Evolutionary conservation across 495 filamentous ascomycete genomes (phyloP).

Genomic region (Parachaetomium inaequale): DNA sequence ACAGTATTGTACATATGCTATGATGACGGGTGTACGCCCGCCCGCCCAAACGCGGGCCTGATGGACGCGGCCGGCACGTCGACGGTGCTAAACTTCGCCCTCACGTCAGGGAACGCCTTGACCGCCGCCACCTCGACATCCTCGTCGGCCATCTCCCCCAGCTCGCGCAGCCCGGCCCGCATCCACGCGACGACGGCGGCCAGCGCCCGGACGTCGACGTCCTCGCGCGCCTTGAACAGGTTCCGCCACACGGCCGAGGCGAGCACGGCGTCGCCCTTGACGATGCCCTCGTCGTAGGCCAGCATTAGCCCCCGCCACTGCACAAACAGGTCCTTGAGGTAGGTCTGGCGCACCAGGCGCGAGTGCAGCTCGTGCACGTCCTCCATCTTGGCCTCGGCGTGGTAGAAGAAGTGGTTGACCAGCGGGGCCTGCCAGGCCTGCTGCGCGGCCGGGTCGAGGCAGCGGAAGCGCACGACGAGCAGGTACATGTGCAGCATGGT

Average conservation of each 20-base stretch:
- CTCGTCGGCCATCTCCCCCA: slow-evolving; percentile 63
- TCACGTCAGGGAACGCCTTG: slow-evolving; percentile 40
- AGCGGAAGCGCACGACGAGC: slow-evolving; percentile 78
- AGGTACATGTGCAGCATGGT: slow-evolving; percentile 96
- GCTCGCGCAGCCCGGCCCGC: slow-evolving; percentile 58
- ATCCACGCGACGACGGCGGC: slow-evolving; percentile 78
- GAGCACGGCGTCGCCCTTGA: slow-evolving; percentile 78
- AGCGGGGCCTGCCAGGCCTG: slow-evolving; percentile 43
- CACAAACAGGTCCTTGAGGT: slow-evolving; percentile 85
- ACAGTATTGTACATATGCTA: background rate
- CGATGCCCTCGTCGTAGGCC: slow-evolving; percentile 82
- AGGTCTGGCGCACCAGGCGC: slow-evolving; percentile 66
- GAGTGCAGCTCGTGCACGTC: slow-evolving; percentile 62
- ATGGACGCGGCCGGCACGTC: slow-evolving; percentile 33
- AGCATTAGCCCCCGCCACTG: slow-evolving; percentile 85
- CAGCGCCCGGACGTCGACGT: slow-evolving; percentile 66
- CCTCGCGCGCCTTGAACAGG: slow-evolving; percentile 70
- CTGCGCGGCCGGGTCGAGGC: slow-evolving; percentile 55
- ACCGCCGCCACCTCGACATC: slow-evolving; percentile 33
- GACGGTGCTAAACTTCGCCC: slow-evolving; percentile 41
- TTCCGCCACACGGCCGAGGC: slow-evolving; percentile 93
- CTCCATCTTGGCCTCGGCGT: slow-evolving; percentile 82
- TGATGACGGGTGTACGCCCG: background rate
- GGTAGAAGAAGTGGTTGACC: slow-evolving; percentile 93
- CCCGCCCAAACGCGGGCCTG: slow-evolving; percentile 20